phyloP scores from a whole-genome alignment of 106 monocot genomes.

The Allium sativum region DNA sequence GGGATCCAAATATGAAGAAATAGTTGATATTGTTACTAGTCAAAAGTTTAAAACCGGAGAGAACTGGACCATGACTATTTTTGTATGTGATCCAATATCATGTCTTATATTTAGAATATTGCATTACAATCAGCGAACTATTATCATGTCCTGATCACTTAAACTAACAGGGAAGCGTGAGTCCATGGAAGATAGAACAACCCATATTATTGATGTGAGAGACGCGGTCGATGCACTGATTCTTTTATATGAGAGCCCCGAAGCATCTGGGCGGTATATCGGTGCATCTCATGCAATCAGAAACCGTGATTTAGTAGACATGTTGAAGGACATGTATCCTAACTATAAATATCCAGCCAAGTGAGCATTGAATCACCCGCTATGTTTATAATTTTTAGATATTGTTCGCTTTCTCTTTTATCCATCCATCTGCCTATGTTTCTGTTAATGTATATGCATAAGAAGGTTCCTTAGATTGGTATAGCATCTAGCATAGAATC shows the following conservation, averaged over 20 bases:
- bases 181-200: conserved; percentile 6
- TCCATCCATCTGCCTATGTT: background rate
- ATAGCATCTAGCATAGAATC: background rate
- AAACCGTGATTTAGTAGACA: conserved; percentile 12
- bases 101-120: too few relatives aligned
- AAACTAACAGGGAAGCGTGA: conserved; percentile 18
- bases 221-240: conserved; percentile 37
- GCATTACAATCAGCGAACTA: too few relatives aligned
- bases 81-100: too few relatives aligned
- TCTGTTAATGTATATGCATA: background rate
- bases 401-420: too few relatives aligned
- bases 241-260: conserved; percentile 28
- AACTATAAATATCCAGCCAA: conserved; percentile 22
- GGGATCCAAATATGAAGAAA: too few relatives aligned
- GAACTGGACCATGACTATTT: too few relatives aligned
- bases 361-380: background rate
- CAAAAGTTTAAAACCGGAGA: too few relatives aligned
- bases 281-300: conserved; percentile 15
- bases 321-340: conserved; percentile 35
- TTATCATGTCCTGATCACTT: background rate
- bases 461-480: conserved; percentile 2
- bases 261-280: conserved; percentile 39
- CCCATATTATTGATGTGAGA: conserved; percentile 34
- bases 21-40: too few relatives aligned
- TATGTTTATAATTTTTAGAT: background rate